Percentiles rank a stretch among this genome's conserved stretches.
Evolutionary conservation across 352 stramenopile species (phyloP).

Genomic region (Halophytophthora batemanensis): DNA sequence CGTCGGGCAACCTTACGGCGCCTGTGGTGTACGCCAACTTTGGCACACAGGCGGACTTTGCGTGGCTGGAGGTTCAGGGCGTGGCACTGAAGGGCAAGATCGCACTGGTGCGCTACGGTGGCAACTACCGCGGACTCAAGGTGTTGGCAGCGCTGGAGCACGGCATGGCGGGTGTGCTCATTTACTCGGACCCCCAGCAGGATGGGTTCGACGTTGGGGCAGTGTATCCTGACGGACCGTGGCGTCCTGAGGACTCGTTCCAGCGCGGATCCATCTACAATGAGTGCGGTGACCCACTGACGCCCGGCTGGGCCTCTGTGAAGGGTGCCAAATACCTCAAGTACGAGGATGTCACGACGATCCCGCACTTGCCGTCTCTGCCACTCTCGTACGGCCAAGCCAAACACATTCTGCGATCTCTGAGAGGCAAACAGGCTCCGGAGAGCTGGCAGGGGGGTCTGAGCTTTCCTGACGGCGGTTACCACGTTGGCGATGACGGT

Average conservation of each 20-base stretch:
- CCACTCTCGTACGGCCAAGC: constrained; percentile 80
- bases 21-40: constrained; percentile 87
- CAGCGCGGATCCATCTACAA: constrained; percentile 87
- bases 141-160: constrained; percentile 71
- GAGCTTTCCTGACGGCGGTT: constrained; percentile 40
- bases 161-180: constrained; percentile 68
- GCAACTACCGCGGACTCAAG: constrained; percentile 66
- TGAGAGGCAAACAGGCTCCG: constrained; percentile 51
- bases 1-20: constrained; percentile 56
- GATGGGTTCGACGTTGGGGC: constrained; percentile 65
- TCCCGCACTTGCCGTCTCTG: constrained; percentile 68
- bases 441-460: constrained; percentile 58
- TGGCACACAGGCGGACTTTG: constrained; percentile 74
- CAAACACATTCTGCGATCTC: constrained; percentile 50
- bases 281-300: constrained; percentile 56
- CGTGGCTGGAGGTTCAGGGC: constrained; percentile 42
- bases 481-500: constrained; percentile 68
- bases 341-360: constrained; percentile 42
- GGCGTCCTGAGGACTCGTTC: constrained; percentile 67
- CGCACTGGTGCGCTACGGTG: constrained; percentile 79
- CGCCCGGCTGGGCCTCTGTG: constrained; percentile 36
- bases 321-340: constrained; percentile 33
- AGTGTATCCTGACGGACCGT: constrained; percentile 81
- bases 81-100: constrained; percentile 77
- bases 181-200: constrained; percentile 86